phyloP scores from a whole-genome alignment of 352 stramenopile genomes.

The Phytophthora melonis region DNA sequence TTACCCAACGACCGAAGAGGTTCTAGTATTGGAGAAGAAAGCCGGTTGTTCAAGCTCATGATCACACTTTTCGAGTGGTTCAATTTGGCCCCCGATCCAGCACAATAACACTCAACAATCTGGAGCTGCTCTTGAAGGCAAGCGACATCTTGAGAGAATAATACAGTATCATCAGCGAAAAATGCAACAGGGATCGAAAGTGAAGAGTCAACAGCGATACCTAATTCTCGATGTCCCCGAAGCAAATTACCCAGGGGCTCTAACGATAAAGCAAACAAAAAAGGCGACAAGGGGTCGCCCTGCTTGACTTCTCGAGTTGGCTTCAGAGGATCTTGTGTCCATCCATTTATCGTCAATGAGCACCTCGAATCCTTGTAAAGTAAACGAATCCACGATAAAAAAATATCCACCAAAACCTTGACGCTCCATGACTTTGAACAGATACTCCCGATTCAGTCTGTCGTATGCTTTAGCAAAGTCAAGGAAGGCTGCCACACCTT shows the following conservation, averaged over 20 bases:
- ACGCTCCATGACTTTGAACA: constrained; percentile 2
- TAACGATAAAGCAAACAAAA: constrained; percentile 1
- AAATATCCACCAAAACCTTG: constrained; percentile 2
- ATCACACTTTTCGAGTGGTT: constrained; percentile 6
- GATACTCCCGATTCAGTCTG: neutral
- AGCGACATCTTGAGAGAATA: neutral
- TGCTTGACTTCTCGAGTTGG: neutral
- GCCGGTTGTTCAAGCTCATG: constrained; percentile 2
- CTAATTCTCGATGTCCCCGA: neutral
- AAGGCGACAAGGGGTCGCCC: neutral
- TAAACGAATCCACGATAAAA: neutral
- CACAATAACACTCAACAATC: constrained; percentile 5
- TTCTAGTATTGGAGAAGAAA: neutral
- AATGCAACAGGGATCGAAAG: constrained; percentile 1
- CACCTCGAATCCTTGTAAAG: neutral
- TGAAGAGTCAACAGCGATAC: neutral
- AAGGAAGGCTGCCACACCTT: neutral
- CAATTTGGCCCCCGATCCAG: constrained; percentile 2
- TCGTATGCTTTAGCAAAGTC: constrained; percentile 7
- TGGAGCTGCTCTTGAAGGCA: neutral
- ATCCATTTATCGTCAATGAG: neutral
- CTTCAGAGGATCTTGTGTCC: neutral
- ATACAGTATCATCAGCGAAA: neutral
- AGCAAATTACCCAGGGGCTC: neutral
- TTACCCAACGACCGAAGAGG: neutral